Conservation (phyloP, 2,329 filamentous ascomycete species). For the Drechslerella dactyloides region DNA sequence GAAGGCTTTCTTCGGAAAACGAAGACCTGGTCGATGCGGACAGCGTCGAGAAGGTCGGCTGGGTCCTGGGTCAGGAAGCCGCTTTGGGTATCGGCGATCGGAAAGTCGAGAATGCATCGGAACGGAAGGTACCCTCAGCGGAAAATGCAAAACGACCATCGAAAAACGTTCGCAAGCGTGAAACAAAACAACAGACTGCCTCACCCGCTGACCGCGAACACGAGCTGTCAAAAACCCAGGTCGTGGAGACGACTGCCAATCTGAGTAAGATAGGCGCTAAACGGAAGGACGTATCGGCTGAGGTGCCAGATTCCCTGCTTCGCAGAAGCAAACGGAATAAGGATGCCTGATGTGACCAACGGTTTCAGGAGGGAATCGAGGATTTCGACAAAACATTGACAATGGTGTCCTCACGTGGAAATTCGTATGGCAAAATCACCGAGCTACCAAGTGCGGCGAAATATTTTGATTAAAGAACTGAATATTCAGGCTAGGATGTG, state of each 20-base stretch:
- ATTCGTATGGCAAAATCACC: not conserved
- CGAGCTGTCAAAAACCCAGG: slow-evolving; percentile 26
- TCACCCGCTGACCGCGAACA: slow-evolving; percentile 28
- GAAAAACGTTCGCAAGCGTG: slow-evolving; percentile 3
- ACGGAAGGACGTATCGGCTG: slow-evolving; percentile 37
- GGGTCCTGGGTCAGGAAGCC: slow-evolving; percentile 43
- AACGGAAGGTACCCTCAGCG: not conserved
- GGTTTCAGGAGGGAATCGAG: slow-evolving; percentile 5
- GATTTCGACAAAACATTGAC: not conserved
- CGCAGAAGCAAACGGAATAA: slow-evolving; percentile 46
- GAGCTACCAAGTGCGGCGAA: not conserved
- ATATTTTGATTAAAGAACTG: not conserved
- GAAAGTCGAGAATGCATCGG: not conserved
- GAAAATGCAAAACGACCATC: not conserved
- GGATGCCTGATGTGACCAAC: slow-evolving; percentile 14
- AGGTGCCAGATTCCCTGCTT: slow-evolving; percentile 17
- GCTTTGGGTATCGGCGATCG: slow-evolving; percentile 13
- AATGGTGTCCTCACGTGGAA: not conserved
- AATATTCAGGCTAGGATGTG: slow-evolving; percentile 9
- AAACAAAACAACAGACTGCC: slow-evolving; percentile 16
- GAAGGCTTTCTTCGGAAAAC: slow-evolving; percentile 23
- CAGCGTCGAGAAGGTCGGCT: slow-evolving; percentile 44
- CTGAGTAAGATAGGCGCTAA: slow-evolving; percentile 50
- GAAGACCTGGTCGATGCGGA: slow-evolving; percentile 18
- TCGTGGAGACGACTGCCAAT: slow-evolving; percentile 33